These are phyloP conservation scores for Sphaceloma murrayae DNA, from an alignment of 2,329 filamentous ascomycete genomes.

Conservation along the genomic window DNA sequence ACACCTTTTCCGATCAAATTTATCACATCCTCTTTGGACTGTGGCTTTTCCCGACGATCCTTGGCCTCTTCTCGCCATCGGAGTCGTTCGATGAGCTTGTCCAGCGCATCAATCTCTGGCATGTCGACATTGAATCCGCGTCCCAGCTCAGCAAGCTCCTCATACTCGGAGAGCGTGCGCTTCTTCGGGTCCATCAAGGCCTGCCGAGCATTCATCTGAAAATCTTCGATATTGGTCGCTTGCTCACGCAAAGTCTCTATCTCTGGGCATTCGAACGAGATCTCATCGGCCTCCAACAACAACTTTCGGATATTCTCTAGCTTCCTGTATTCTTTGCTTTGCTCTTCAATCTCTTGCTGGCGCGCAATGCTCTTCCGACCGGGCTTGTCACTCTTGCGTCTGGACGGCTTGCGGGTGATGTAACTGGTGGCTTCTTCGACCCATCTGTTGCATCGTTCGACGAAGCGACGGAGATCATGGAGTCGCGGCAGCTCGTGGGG, in stretches of 20 bases:
- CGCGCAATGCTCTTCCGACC: slow-evolving; percentile 68
- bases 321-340: slow-evolving; percentile 73
- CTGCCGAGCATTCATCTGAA: slow-evolving; percentile 64
- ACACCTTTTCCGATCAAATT: slow-evolving; percentile 69
- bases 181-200: slow-evolving; percentile 58
- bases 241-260: slow-evolving; percentile 79
- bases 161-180: slow-evolving; percentile 63
- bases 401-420: slow-evolving; percentile 92
- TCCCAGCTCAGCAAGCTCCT: slow-evolving; percentile 83
- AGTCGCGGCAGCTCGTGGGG: slow-evolving; percentile 80
- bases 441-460: slow-evolving; percentile 95
- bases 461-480: slow-evolving; percentile 72
- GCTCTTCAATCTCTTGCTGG: slow-evolving; percentile 68
- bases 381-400: slow-evolving; percentile 84
- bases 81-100: slow-evolving; percentile 70
- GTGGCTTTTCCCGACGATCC: slow-evolving; percentile 44
- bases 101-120: slow-evolving; percentile 74
- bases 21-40: slow-evolving; percentile 68
- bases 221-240: slow-evolving; percentile 71
- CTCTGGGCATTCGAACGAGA: slow-evolving; percentile 90
- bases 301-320: slow-evolving; percentile 81
- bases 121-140: slow-evolving; percentile 85
- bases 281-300: slow-evolving; percentile 69
- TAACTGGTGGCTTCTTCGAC: slow-evolving; percentile 95
- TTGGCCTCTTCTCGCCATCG: slow-evolving; percentile 79